phyloP scores from a whole-genome alignment of 176 grass and related monocot species.

The Chloris gayana region DNA sequence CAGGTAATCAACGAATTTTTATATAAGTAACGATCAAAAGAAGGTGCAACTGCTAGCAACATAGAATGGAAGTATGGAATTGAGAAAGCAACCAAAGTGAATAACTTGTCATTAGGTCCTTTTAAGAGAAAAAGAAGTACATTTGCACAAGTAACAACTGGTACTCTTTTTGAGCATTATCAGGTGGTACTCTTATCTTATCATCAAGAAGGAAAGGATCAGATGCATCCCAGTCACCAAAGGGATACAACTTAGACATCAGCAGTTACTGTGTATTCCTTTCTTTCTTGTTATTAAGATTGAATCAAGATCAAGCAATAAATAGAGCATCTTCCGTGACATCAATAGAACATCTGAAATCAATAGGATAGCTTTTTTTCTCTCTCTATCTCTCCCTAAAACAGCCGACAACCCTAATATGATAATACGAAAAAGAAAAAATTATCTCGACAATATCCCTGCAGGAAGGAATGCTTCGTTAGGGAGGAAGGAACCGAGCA shows the following conservation, averaged over 20 bases:
- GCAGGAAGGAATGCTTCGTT: not conserved
- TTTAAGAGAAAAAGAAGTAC: slow-evolving; percentile 17
- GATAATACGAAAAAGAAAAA: not conserved
- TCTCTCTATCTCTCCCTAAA: not conserved
- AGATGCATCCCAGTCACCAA: not conserved
- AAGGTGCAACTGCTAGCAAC: not conserved
- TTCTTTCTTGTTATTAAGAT: not conserved
- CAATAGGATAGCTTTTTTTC: no score
- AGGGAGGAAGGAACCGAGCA: not conserved
- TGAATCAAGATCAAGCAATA: not conserved
- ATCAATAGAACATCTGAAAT: not conserved
- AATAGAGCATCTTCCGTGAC: not conserved
- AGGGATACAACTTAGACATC: not conserved
- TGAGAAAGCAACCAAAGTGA: not conserved
- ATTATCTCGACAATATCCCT: not conserved
- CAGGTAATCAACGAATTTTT: no score
- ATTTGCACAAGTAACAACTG: slow-evolving; percentile 16
- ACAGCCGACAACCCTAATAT: not conserved
- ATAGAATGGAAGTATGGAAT: not conserved
- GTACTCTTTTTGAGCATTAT: not conserved
- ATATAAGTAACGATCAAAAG: no score
- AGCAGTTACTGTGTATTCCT: not conserved
- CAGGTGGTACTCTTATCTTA: slow-evolving; percentile 3
- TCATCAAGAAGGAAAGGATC: slow-evolving; percentile 5
- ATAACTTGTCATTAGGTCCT: not conserved